Evolutionary conservation across 495 filamentous ascomycete genomes (phyloP).

Genomic region (Penicillium roqueforti): DNA sequence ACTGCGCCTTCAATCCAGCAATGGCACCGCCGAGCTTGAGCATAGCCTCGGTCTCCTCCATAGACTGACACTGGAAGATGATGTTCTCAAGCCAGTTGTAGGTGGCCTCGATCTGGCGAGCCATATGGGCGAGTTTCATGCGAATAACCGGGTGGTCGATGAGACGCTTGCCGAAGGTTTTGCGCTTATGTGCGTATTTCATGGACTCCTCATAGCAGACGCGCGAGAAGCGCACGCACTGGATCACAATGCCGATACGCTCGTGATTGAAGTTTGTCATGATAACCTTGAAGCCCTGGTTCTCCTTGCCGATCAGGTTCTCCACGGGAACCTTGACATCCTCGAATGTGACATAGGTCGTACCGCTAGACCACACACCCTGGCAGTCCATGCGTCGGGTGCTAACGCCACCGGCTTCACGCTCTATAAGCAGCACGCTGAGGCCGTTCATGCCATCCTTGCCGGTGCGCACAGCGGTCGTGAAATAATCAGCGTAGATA

Average conservation of each 20-base stretch:
- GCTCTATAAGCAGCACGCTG: constrained; percentile 83
- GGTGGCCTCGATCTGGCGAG: constrained; percentile 90
- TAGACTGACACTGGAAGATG: constrained; percentile 85
- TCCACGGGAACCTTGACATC: constrained; percentile 98
- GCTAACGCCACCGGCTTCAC: constrained; percentile 72
- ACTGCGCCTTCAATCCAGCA: constrained; percentile 88
- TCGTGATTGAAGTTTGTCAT: constrained; percentile 99
- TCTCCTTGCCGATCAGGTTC: constrained; percentile 96
- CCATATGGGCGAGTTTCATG: constrained; percentile 97
- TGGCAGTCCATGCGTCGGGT: constrained; percentile 98
- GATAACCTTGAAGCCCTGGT: constrained; percentile 97
- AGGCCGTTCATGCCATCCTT: constrained; percentile 83
- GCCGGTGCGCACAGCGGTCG: constrained; percentile 89
- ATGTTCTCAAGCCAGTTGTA: constrained; percentile 98
- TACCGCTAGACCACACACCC: constrained; percentile 91
- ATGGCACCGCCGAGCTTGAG: constrained; percentile 92
- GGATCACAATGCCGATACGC: constrained; percentile 96
- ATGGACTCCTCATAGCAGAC: constrained; percentile 96
- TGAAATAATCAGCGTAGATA: constrained; percentile 95
- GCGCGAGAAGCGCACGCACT: constrained; percentile 89
- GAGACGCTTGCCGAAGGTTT: constrained; percentile 91
- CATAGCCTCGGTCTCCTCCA: constrained; percentile 95
- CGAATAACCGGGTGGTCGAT: constrained; percentile 97
- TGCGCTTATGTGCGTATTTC: constrained; percentile 94
- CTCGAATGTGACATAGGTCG: constrained; percentile 96